A percentile compares a stretch with the other conserved stretches of the same genome.
These are phyloP conservation scores for Gymnopus androsaceus DNA, from an alignment of 1,284 basidiomycete species.

Conservation along the genomic window DNA sequence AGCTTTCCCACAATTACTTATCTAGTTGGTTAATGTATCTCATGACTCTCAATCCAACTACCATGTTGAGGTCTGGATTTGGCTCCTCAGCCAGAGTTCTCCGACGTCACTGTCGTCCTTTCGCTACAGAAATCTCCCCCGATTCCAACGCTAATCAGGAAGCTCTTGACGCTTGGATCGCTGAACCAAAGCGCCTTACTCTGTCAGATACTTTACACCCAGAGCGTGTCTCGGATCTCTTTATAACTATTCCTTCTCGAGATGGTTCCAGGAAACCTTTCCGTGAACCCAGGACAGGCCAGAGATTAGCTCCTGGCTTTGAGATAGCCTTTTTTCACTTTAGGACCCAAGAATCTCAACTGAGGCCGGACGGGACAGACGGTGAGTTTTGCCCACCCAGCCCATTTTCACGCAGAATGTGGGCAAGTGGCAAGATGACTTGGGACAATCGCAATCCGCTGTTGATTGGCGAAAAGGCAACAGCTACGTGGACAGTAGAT, in stretches of 20 bases:
- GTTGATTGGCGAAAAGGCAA: conserved; percentile 55
- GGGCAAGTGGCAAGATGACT: conserved; percentile 75
- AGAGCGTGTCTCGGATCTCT: conserved; percentile 60
- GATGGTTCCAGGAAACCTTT: conserved; percentile 50
- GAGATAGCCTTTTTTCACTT: conserved; percentile 79
- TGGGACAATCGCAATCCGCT: conserved; percentile 59
- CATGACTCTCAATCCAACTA: background rate
- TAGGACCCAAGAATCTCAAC: conserved; percentile 53
- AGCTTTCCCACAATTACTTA: no score
- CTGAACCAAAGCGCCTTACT: conserved; percentile 41
- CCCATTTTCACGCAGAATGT: conserved; percentile 81
- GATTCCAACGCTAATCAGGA: conserved; percentile 6
- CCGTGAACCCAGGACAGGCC: conserved; percentile 40
- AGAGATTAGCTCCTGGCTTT: conserved; percentile 60
- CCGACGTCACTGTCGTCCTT: background rate
- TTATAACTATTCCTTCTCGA: conserved; percentile 71
- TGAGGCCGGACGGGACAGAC: conserved; percentile 75
- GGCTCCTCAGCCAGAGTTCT: background rate
- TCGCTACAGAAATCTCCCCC: background rate
- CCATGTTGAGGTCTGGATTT: conserved; percentile 5
- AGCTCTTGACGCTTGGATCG: conserved; percentile 54
- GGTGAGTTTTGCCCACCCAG: conserved; percentile 69
- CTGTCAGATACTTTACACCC: conserved; percentile 48
- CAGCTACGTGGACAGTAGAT: conserved; percentile 51
- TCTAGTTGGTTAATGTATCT: no score